Percentiles rank a stretch among this genome's conserved stretches.
Evolutionary conservation across 371 early-diverging fungal species (phyloP).

Genomic region (Mucor lusitanicus): DNA sequence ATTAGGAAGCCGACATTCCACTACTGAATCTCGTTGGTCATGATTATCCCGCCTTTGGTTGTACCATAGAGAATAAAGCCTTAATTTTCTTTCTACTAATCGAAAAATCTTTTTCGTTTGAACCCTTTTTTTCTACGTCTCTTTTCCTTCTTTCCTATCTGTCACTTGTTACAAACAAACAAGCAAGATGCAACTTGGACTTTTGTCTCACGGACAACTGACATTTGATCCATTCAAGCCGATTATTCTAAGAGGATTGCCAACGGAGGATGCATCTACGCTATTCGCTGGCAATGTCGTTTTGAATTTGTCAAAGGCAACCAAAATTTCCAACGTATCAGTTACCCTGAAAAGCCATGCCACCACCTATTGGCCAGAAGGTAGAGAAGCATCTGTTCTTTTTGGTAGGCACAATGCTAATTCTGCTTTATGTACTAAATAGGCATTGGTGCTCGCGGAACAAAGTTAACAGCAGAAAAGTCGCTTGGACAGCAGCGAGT

Average conservation of each 20-base stretch:
- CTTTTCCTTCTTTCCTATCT: neutral
- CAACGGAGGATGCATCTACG: slow-evolving; percentile 35
- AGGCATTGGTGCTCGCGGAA: slow-evolving; percentile 49
- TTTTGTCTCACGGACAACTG: slow-evolving; percentile 32
- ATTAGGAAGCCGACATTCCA: neutral
- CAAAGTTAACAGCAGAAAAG: slow-evolving; percentile 39
- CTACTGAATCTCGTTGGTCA: neutral
- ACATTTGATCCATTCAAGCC: slow-evolving; percentile 37
- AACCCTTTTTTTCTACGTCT: neutral
- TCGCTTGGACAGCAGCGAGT: slow-evolving; percentile 31
- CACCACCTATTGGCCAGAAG: slow-evolving; percentile 37
- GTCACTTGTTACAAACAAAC: neutral
- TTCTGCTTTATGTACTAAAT: neutral
- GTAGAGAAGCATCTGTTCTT: neutral
- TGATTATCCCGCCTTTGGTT: slow-evolving; percentile 1
- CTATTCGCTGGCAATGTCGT: slow-evolving; percentile 32
- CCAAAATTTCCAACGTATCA: slow-evolving; percentile 27
- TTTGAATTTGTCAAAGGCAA: slow-evolving; percentile 26
- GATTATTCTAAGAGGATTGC: slow-evolving; percentile 31
- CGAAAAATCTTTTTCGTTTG: neutral
- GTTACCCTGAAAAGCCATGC: slow-evolving; percentile 26
- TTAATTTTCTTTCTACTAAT: neutral
- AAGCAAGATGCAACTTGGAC: slow-evolving; percentile 20
- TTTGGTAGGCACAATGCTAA: neutral
- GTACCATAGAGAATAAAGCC: neutral